Conservation (phyloP, 352 stramenopile genomes). For the Globisporangium barbulae region DNA sequence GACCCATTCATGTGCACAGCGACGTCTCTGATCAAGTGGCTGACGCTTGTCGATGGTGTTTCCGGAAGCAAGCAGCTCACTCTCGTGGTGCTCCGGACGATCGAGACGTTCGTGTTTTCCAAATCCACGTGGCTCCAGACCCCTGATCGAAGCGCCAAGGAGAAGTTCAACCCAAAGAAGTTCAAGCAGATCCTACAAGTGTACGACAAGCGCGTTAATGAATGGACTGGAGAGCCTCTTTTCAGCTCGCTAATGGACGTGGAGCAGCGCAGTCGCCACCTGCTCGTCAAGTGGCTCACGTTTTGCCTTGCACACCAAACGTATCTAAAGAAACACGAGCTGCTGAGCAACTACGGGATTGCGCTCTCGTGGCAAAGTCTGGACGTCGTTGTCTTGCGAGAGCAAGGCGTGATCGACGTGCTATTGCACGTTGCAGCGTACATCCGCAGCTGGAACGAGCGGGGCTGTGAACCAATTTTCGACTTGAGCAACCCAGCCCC, state of each 20-base stretch:
- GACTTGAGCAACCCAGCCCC: constrained; percentile 30
- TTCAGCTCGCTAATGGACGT: constrained; percentile 19
- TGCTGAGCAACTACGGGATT: constrained; percentile 30
- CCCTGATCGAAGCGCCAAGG: background rate
- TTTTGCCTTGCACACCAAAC: constrained; percentile 10
- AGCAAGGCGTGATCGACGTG: constrained; percentile 25
- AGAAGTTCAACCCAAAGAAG: constrained; percentile 4
- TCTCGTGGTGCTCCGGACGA: background rate
- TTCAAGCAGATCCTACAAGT: background rate
- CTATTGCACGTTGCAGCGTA: constrained; percentile 31
- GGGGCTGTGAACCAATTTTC: constrained; percentile 26
- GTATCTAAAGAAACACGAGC: background rate
- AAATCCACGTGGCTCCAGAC: background rate
- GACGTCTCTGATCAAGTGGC: constrained; percentile 1
- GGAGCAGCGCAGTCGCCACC: constrained; percentile 34
- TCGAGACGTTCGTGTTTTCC: background rate
- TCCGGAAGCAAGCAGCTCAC: background rate
- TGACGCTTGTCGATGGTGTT: background rate
- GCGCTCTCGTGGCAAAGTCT: constrained; percentile 35
- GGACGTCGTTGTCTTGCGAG: constrained; percentile 28
- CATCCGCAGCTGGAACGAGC: constrained; percentile 36
- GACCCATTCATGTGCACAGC: background rate
- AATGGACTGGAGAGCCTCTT: background rate
- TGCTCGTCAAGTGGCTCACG: constrained; percentile 42
- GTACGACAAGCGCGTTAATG: background rate